A percentile compares a stretch with the other conserved stretches of the same genome.
These are phyloP conservation scores for Colletotrichum abscissum DNA, from an alignment of 2,329 filamentous ascomycete genomes.

Conservation along the genomic window DNA sequence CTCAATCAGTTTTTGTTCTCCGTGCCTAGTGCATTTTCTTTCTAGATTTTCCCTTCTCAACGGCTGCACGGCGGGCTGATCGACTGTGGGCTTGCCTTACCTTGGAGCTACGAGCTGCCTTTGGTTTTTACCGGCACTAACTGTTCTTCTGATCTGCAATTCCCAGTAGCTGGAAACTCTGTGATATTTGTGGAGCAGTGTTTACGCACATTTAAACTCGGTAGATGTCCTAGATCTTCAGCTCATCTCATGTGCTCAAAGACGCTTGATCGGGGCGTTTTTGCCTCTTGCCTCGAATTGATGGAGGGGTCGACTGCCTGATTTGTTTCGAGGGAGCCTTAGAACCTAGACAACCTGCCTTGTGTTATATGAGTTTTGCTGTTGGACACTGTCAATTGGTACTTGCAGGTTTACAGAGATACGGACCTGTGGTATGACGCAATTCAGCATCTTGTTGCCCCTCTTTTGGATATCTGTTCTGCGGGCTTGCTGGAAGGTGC, in stretches of 20 bases:
- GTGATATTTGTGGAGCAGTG: neutral
- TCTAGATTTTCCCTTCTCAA: neutral
- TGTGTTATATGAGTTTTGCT: neutral
- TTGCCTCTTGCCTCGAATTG: neutral
- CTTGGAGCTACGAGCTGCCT: neutral
- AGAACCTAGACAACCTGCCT: neutral
- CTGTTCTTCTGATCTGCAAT: neutral
- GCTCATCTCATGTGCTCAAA: neutral
- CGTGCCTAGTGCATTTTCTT: neutral
- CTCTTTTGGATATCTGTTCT: neutral
- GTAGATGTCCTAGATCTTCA: neutral
- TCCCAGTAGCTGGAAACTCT: neutral
- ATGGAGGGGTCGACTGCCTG: neutral
- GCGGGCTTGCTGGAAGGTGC: neutral
- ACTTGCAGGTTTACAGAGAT: neutral
- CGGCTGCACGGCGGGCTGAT: neutral
- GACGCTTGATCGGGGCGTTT: neutral
- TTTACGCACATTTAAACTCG: neutral
- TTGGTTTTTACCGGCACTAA: neutral
- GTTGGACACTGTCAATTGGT: neutral
- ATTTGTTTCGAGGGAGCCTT: neutral
- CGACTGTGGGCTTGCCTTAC: neutral
- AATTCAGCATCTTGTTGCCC: constrained; percentile 11
- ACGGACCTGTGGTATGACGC: constrained; percentile 12
- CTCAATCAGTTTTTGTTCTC: neutral